These are phyloP conservation scores for Amylostereum chailletii DNA, from an alignment of 1,284 basidiomycete species.

Conservation along the genomic window DNA sequence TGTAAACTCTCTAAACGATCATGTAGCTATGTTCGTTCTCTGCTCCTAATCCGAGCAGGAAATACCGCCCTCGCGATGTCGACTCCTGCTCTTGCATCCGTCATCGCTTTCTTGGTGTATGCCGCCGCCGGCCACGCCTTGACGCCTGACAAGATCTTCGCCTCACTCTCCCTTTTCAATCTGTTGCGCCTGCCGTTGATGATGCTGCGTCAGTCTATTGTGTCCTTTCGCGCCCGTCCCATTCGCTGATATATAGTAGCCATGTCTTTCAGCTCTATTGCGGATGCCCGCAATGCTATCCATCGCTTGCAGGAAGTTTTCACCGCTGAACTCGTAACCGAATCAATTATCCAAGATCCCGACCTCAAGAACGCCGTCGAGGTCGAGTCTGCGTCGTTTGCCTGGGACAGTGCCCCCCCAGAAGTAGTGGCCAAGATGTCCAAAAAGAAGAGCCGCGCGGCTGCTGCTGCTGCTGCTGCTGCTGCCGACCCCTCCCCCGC, in stretches of 20 bases:
- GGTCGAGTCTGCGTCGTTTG: conserved; percentile 64
- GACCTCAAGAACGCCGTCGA: conserved; percentile 54
- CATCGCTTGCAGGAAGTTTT: conserved; percentile 64
- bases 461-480: too few relatives aligned
- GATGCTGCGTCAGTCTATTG: conserved; percentile 49
- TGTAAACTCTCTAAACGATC: background rate
- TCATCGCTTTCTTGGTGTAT: conserved; percentile 83
- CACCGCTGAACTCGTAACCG: conserved; percentile 66
- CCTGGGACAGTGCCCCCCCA: conserved; percentile 75
- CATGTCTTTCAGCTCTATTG: conserved; percentile 65
- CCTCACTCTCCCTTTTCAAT: conserved; percentile 78
- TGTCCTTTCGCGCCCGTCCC: background rate
- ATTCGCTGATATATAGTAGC: conserved; percentile 32
- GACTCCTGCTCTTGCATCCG: conserved; percentile 75
- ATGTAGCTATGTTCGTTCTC: conserved; percentile 57
- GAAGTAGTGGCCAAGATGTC: conserved; percentile 29
- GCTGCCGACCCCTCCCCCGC: conserved; percentile 4
- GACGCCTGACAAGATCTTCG: conserved; percentile 67
- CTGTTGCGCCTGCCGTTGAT: conserved; percentile 69
- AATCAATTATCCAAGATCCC: conserved; percentile 40
- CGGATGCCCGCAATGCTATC: conserved; percentile 75
- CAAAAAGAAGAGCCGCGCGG: conserved; percentile 17
- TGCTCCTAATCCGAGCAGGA: conserved; percentile 68
- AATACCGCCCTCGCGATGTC: conserved; percentile 63
- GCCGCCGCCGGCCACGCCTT: conserved; percentile 60